Conservation (phyloP, 805 yeast species). For the Yarrowia sp. region DNA sequence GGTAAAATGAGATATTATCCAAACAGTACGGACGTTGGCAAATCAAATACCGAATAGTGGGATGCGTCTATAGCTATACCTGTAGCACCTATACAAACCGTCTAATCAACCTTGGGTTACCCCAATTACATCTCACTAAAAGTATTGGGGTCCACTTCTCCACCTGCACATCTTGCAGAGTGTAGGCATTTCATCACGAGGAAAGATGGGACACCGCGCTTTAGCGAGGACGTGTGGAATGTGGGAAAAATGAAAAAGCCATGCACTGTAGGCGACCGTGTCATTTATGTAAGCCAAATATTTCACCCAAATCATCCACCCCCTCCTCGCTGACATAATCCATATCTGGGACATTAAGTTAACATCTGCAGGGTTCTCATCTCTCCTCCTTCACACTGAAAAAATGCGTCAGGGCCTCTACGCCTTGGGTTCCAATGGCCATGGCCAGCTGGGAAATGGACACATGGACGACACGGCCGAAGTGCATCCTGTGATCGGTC, state of each 20-base stretch:
- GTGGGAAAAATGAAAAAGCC: neutral
- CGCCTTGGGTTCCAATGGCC: conserved; percentile 87
- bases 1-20: too few relatives aligned
- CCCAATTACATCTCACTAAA: too few relatives aligned
- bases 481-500: conserved; percentile 43
- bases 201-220: conserved; percentile 22
- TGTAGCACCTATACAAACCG: too few relatives aligned
- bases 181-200: conserved; percentile 25
- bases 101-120: too few relatives aligned
- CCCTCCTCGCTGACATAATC: conserved; percentile 24
- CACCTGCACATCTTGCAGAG: conserved; percentile 35
- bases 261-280: too few relatives aligned
- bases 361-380: conserved; percentile 37
- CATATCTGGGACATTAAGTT: conserved; percentile 13
- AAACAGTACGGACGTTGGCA: too few relatives aligned
- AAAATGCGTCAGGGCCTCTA: conserved; percentile 44
- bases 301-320: neutral
- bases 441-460: conserved; percentile 71
- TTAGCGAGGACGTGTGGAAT: neutral
- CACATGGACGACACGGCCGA: conserved; percentile 58
- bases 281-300: too few relatives aligned
- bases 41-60: too few relatives aligned
- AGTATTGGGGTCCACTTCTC: conserved; percentile 3
- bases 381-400: conserved; percentile 24
- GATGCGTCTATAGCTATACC: too few relatives aligned